phyloP scores from a whole-genome alignment of 257 asterid genomes.

The Nicotiana noctiflora region DNA sequence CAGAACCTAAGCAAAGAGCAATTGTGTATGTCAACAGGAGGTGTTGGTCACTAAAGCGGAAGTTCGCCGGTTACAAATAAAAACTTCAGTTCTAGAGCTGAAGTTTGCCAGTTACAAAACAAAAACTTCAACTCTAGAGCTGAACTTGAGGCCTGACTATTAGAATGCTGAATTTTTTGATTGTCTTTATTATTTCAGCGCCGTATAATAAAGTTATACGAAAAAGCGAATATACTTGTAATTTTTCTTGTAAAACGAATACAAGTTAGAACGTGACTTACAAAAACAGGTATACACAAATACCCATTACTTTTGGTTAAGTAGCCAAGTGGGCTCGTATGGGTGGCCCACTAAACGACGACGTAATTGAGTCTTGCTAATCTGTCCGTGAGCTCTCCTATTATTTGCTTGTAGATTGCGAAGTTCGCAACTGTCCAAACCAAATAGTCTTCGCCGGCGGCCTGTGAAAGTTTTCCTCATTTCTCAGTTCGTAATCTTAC shows the following conservation, averaged over 20 bases:
- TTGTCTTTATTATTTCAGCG: too few relatives aligned
- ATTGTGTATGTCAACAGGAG: constrained; percentile 14
- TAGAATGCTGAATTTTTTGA: too few relatives aligned
- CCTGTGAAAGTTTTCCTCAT: neutral
- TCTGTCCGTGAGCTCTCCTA: neutral
- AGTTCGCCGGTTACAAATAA: too few relatives aligned
- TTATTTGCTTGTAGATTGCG: neutral
- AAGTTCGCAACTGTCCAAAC: neutral
- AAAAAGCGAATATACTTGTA: too few relatives aligned
- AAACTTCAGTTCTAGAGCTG: too few relatives aligned
- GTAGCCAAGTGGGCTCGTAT: neutral
- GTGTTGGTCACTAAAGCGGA: neutral
- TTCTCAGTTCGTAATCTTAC: neutral
- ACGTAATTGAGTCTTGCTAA: neutral
- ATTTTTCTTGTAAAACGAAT: too few relatives aligned
- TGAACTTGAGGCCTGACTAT: too few relatives aligned
- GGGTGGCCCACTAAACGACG: neutral
- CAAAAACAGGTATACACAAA: too few relatives aligned
- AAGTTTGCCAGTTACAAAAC: too few relatives aligned
- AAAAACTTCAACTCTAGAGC: too few relatives aligned
- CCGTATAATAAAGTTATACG: too few relatives aligned
- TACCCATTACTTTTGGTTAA: neutral
- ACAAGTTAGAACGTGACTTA: too few relatives aligned
- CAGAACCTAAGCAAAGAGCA: constrained; percentile 3
- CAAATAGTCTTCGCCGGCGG: constrained; percentile 13